A percentile compares a stretch with the other conserved stretches of the same genome.
phyloP scores from a whole-genome alignment of 768 basidiomycete species.

The Kwoniella heveanensis region DNA sequence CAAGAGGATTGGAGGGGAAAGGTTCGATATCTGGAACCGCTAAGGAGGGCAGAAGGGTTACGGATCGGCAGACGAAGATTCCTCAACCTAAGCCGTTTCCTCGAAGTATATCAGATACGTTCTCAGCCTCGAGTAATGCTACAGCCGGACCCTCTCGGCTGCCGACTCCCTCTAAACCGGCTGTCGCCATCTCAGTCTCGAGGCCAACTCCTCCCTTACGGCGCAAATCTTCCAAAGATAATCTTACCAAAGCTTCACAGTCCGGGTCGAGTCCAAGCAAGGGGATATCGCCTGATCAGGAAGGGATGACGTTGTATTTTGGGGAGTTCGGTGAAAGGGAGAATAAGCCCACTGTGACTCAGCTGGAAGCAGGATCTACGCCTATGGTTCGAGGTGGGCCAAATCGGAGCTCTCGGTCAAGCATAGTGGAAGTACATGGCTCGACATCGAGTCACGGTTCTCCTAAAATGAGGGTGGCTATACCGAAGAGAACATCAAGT shows the following conservation, averaged over 20 bases:
- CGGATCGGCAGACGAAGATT: background rate
- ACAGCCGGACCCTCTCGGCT: slow-evolving; percentile 20
- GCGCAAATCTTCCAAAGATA: slow-evolving; percentile 18
- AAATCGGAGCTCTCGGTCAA: slow-evolving; percentile 9
- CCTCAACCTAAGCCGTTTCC: slow-evolving; percentile 7
- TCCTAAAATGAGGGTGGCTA: slow-evolving; percentile 3
- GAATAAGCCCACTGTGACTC: background rate
- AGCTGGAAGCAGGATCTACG: slow-evolving; percentile 5
- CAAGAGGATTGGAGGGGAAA: background rate
- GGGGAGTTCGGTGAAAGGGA: slow-evolving; percentile 19
- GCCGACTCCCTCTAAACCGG: slow-evolving; percentile 3
- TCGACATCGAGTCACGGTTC: slow-evolving; percentile 4
- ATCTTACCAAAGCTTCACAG: slow-evolving; percentile 13
- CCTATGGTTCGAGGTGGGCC: slow-evolving; percentile 7
- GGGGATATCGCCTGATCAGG: background rate
- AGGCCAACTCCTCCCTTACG: slow-evolving; percentile 13
- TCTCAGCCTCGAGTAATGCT: slow-evolving; percentile 4
- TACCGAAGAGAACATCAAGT: slow-evolving; percentile 16
- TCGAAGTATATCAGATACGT: slow-evolving; percentile 14
- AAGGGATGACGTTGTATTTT: slow-evolving; percentile 1
- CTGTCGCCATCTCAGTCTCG: slow-evolving; percentile 8
- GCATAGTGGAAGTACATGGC: background rate
- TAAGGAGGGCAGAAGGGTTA: background rate
- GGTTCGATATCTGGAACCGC: background rate
- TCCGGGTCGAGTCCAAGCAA: background rate